Evolutionary conservation across 768 basidiomycete genomes (phyloP), one percentile per base, ranked within the genome.

Genomic region (Suillus plorans): DNA sequence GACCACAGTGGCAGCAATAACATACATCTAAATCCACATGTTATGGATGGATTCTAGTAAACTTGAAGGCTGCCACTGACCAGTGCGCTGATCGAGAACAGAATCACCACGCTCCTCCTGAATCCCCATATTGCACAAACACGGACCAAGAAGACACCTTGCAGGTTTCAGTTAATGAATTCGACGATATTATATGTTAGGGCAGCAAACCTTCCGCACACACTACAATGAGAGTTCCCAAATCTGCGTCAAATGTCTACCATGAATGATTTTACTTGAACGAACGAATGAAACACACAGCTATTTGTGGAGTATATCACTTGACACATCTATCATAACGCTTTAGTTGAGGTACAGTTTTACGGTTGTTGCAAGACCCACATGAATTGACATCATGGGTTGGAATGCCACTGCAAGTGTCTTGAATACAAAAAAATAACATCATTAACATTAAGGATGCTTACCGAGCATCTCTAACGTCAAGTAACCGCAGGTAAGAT

Each of bases 401-500:
- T 41, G 57, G 18, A 58, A 41, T 25, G 57, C 57, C 57, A 58
- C 39, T 59, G 57, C 5, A 16, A 42, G 16, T 12, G 16, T 36
- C 25, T 18, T 42, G 25, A 18, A 39, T 57, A 7, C 5, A 4
- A 25, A 41, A 1, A 14, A 41, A 4, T 16, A 41, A 41, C 2
- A 25, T 25, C 39, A 39, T 22, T 25, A 6, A 10, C 12, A 5
- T 7, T 2, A 13, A 34, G 5, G 9, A 25, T 3, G 12, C 39
- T 59, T 41, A 59, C 58, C 58, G 18, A 59, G 25, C 39, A 42
- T 59, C 18, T 25, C 34, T 39, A 59, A 20, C 28, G 25, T 28
- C 39, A 59, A 42, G 18, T 41, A 59, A 20, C 39, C 14, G 39
- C 57, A 58, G 39, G 66, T 56, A n/a, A 56, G 28, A 31, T 63